Conservation (phyloP, 805 yeast species). For the Spathaspora passalidarum region DNA sequence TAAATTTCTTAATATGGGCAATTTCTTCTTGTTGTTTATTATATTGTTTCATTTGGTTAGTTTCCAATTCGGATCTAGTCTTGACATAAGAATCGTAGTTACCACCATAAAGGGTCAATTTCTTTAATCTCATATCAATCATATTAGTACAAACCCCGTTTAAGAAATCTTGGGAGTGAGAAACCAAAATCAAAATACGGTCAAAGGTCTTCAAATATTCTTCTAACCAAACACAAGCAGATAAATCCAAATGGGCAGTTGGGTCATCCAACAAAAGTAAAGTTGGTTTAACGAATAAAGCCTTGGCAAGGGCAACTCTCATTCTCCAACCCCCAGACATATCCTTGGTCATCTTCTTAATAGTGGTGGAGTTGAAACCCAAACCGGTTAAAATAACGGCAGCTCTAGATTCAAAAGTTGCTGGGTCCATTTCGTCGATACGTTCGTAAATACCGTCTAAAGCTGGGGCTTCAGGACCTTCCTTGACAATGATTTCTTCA, state of each 20-base stretch:
- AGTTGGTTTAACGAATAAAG: conserved; percentile 96
- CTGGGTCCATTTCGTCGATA: conserved; percentile 93
- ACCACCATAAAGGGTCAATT: conserved; percentile 84
- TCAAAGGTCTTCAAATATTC: conserved; percentile 94
- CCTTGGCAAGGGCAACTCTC: conserved; percentile 98
- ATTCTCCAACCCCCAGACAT: conserved; percentile 99
- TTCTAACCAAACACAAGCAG: conserved; percentile 99
- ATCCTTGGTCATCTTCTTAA: conserved; percentile 91
- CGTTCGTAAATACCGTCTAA: conserved; percentile 91
- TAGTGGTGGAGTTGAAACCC: conserved; percentile 87
- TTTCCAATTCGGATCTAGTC: conserved; percentile 90
- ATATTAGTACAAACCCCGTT: conserved; percentile 98
- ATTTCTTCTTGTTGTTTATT: conserved; percentile 98
- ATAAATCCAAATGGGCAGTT: conserved; percentile 98
- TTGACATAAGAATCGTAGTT: conserved; percentile 95
- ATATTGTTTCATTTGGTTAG: conserved; percentile 97
- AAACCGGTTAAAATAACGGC: conserved; percentile 94
- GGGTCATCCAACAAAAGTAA: conserved; percentile 94
- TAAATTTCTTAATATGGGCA: conserved; percentile 95
- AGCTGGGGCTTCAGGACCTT: conserved; percentile 88
- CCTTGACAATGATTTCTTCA: conserved; percentile 82
- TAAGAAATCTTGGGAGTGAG: conserved; percentile 98
- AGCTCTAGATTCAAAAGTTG: conserved; percentile 95
- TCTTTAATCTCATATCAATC: conserved; percentile 93
- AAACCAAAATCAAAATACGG: conserved; percentile 87